Base-by-base conservation (phyloP, 768 basidiomycete species). In the Termitomyces sp. region DNA sequence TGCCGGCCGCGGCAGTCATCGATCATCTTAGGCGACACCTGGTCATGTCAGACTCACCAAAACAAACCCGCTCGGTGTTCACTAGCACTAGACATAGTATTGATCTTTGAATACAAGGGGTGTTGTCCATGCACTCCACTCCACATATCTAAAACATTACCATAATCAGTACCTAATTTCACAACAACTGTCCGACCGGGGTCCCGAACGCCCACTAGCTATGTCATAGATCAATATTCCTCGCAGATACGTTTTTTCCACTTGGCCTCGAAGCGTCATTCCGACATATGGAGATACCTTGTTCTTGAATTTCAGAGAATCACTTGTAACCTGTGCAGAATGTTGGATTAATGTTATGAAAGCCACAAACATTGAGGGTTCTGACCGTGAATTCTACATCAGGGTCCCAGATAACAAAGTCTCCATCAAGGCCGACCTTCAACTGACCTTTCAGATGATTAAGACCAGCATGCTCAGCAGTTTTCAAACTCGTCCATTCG, bases 281-380 rank as follows among this genome's bases (percentile, higher is more conserved):
- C 94, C 94, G 60, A 90, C 82, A 67, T 95, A 98, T 2, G 96
- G 91, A 3, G 91, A 91, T 18, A 97, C 64, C 70, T 94, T 95
- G 73, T 98, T 98, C 77, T 93, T 97, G 80, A 96, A 98, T 50
- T 85, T 78, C 12, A 98, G 75, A 12, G 70, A 64, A 9, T 88
- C 86, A 64, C 81, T 81, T 25, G 85, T 85, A 22, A 94, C 88
- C 92, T 94, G 56, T 18, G 2, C 20, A 52, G 18, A 48, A 40
- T 32, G 16, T 39, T 47, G 12, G 23, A 25, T 50, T n/a, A 53
- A 45, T n/a, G 18, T 53, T 25, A 13, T 27, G 16, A 16, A n/a
- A 43, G 22, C 10, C 16, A 13, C n/a, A 27, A 27, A 35, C 11
- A 36, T 25, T 10, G 23, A 15, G 25, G 7, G 16, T 51, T 5